Evolutionary conservation across 805 yeast species (phyloP).

Genomic region (Metschnikowia continentalis): DNA sequence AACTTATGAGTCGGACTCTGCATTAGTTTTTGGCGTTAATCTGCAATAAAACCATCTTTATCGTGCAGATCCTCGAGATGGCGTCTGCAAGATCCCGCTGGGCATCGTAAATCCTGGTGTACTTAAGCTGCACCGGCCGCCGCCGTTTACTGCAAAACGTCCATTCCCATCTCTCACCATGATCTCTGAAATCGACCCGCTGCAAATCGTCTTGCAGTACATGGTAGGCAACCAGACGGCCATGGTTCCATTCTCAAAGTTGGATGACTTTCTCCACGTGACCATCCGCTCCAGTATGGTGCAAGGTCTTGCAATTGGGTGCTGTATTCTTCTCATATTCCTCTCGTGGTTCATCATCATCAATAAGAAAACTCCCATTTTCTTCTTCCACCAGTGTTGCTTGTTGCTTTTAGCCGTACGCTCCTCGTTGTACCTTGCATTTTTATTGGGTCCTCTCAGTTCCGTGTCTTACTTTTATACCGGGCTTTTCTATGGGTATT

Average conservation of each 20-base stretch:
- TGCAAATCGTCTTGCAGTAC: slow-evolving; percentile 10
- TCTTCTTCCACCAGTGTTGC: slow-evolving; percentile 63
- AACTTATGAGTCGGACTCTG: neutral
- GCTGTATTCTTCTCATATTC: slow-evolving; percentile 13
- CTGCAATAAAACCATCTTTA: neutral
- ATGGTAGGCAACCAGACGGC: slow-evolving; percentile 7
- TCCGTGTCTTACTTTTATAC: slow-evolving; percentile 43
- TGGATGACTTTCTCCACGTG: slow-evolving; percentile 6
- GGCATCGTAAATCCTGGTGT: neutral
- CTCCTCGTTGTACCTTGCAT: slow-evolving; percentile 54
- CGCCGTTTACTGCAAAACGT: neutral
- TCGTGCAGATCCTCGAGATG: neutral
- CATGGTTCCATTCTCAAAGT: slow-evolving; percentile 9
- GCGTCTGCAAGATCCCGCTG: neutral
- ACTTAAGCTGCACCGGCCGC: neutral
- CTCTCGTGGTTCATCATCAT: slow-evolving; percentile 23
- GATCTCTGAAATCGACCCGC: slow-evolving; percentile 9
- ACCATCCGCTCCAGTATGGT: slow-evolving; percentile 9
- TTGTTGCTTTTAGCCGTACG: slow-evolving; percentile 55
- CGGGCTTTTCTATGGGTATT: slow-evolving; percentile 25
- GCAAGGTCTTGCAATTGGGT: slow-evolving; percentile 15
- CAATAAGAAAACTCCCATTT: slow-evolving; percentile 62
- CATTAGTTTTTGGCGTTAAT: neutral
- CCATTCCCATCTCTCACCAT: neutral
- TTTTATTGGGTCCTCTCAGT: slow-evolving; percentile 50